phyloP scores from a whole-genome alignment of 116 monocot genomes.

The Dioscorea cayenensis region DNA sequence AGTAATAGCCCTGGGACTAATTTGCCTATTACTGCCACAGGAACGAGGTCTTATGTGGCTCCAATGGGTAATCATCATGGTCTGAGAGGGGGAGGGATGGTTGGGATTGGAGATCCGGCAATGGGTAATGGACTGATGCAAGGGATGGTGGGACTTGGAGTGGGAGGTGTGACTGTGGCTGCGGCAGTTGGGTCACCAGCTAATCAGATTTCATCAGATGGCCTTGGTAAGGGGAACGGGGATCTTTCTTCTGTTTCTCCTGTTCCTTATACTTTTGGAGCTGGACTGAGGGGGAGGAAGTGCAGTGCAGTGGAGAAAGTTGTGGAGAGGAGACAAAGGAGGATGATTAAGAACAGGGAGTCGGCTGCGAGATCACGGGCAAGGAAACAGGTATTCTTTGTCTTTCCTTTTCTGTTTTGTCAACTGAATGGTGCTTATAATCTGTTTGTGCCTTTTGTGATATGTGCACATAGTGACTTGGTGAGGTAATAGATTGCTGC shows the following conservation, averaged over 20 bases:
- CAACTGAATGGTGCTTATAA: too few relatives aligned
- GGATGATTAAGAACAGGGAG: conserved; percentile 84
- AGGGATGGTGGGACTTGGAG: conserved; percentile 27
- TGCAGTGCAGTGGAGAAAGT: conserved; percentile 53
- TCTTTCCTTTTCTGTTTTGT: not conserved
- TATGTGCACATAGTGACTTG: too few relatives aligned
- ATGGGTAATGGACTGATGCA: conserved; percentile 33
- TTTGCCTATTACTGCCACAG: not conserved
- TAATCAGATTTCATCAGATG: conserved; percentile 22
- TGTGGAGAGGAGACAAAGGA: conserved; percentile 66
- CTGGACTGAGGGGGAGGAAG: conserved; percentile 36
- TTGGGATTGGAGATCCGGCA: conserved; percentile 22
- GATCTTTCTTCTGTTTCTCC: conserved; percentile 45
- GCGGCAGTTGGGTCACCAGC: conserved; percentile 12
- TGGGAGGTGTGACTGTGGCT: conserved; percentile 12
- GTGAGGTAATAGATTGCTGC: too few relatives aligned
- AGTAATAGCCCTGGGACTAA: too few relatives aligned
- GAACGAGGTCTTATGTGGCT: not conserved
- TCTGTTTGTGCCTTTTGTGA: too few relatives aligned
- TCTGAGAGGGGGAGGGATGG: conserved; percentile 20
- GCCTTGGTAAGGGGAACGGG: conserved; percentile 27
- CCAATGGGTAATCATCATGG: conserved; percentile 5
- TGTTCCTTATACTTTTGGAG: conserved; percentile 29
- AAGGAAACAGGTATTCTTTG: conserved; percentile 49
- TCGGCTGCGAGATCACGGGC: conserved; percentile 71